Evolutionary conservation across 2,329 filamentous ascomycete genomes (phyloP), one percentile per base, ranked within the genome.

Genomic region (Daldinia eschscholtzii): DNA sequence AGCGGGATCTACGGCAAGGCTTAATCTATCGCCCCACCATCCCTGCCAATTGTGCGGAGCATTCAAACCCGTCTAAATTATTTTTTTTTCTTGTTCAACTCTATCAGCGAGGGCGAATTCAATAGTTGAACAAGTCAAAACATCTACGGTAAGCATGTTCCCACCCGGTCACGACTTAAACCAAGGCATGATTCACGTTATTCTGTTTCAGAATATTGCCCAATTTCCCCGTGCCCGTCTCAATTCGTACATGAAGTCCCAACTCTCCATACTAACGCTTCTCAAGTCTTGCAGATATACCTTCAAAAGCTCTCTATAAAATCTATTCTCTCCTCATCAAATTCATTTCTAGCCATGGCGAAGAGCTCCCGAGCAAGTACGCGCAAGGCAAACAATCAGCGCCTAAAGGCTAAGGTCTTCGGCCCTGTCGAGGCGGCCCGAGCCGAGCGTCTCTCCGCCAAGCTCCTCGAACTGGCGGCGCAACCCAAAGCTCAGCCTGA

Each of bases 321-420:
- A 55, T 46, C n/a, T 13, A 42, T 46, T n/a, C 20, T 13, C 6
- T n/a, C 12, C n/a, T 39, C 33, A 23, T 41, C 41, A 4, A 39
- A 26, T 50, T 9, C 23, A 4, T 18, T 30, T n/a, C n/a, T 39
- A 59, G 35, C 70, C 35, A 98, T 98, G 95, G 95, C 94, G 26
- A 98, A 97, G 80, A 92, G 93, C 79, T 85, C 92, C 68, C 88
- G 95, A 79, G 88, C 94, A 72, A 97, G 91, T 79, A 85, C 88
- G 73, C 89, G 86, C 76, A 98, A 98, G 84, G 86, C 87, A 76
- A 98, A 98, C 84, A 93, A 94, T 83, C 86, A 88, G 74, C 91
- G 88, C 75, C 87, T 97, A 72, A 94, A 94, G 80, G 85, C 88
- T 72, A 89, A 89, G 72, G 91, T 98, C 72, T 98, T 97, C 81